phyloP scores from a whole-genome alignment of 495 filamentous ascomycete species.

The Cercophora scortea region DNA sequence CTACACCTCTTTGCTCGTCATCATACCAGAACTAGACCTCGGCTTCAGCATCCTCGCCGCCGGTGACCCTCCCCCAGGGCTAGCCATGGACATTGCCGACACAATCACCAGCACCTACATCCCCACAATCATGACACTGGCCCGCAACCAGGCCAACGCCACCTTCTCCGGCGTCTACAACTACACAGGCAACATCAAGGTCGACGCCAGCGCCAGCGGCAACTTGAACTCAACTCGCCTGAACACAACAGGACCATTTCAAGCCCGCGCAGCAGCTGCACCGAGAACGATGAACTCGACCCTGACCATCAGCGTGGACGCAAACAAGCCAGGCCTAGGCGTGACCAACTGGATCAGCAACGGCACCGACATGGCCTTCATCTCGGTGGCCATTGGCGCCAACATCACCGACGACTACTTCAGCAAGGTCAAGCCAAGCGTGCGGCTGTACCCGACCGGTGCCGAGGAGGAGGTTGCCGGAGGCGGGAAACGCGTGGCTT shows the following conservation, averaged over 20 bases:
- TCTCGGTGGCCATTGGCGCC: constrained; percentile 21
- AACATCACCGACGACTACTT: constrained; percentile 20
- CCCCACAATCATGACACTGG: constrained; percentile 26
- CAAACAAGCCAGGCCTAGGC: constrained; percentile 30
- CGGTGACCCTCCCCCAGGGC: constrained; percentile 23
- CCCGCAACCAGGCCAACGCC: constrained; percentile 26
- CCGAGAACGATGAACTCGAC: constrained; percentile 24
- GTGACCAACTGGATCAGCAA: constrained; percentile 43
- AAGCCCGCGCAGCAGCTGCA: no score
- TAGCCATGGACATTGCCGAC: constrained; percentile 28
- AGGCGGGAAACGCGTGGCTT: constrained; percentile 27
- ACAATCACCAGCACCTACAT: constrained; percentile 26
- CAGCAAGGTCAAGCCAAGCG: constrained; percentile 14
- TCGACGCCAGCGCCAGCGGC: not conserved
- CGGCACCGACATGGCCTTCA: constrained; percentile 33
- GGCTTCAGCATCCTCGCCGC: constrained; percentile 46
- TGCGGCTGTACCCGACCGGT: constrained; percentile 35
- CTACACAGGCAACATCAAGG: not conserved
- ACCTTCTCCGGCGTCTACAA: constrained; percentile 31
- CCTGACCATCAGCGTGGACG: constrained; percentile 30
- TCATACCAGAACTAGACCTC: constrained; percentile 48
- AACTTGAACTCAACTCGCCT: not conserved
- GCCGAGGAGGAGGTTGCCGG: constrained; percentile 20
- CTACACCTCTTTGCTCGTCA: constrained; percentile 39
- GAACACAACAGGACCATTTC: not conserved